Base-by-base conservation (phyloP, 2,329 filamentous ascomycete species). In the Ampelomyces quisqualis region DNA sequence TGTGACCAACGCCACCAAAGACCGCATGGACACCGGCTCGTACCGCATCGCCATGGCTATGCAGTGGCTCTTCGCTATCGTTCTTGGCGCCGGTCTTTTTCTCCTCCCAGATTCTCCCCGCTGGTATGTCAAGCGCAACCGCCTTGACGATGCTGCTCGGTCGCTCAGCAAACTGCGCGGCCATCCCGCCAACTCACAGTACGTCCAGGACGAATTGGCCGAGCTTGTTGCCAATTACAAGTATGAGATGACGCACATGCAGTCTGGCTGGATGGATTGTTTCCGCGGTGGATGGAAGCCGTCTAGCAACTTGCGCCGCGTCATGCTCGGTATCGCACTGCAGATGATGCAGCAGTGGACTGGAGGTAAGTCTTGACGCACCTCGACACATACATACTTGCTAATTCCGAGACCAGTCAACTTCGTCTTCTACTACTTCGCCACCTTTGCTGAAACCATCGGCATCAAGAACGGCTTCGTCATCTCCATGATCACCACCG, bases 221-320 rank as follows among this genome's bases (percentile, higher is more conserved):
- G 89, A 95, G 73, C 88, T 95, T 53, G 78, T 93, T 45, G 89
- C 88, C 74, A 95, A 94, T 77, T 81, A 91, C 70, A 86, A 88
- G 71, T 90, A 91, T 66, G 90, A 95, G 76, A 51, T 49, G 28
- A 54, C 55, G 36, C 43, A 59, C 33, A 63, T 84, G 57, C 59
- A 79, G 34, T 72, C 85, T 44, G 79, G 77, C 62, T 94, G 89
- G 89, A 63, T 72, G 43, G 78, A 79, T 68, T 82, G 80, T 72
- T 83, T 83, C 74, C 68, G 63, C 27, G 80, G 80, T 35, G 75
- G 72, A 34, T 76, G 70, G 63, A 67, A 73, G 43, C 71, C 77
- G 15, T 76, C 74, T 64, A 77, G 75, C 49, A 75, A 76, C 53
- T 49, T 75, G 13, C 72, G 73, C 52, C 70, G 71, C 42, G 72